These are phyloP conservation scores for Gigaspora rosea DNA, from an alignment of 192 early-diverging fungal species.

Conservation along the genomic window DNA sequence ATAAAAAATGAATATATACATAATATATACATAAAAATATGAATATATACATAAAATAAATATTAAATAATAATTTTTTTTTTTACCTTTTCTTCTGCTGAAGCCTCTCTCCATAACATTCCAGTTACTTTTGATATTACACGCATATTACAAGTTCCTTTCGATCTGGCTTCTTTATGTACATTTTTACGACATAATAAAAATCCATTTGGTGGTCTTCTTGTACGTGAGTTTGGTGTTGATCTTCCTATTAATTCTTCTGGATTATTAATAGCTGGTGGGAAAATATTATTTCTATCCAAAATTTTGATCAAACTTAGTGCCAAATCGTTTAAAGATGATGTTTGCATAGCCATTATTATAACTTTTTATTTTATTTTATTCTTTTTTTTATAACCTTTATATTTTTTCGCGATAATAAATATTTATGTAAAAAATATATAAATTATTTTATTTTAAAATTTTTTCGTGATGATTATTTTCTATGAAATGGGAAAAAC, in stretches of 20 bases:
- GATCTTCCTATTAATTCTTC: background rate
- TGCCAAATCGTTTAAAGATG: background rate
- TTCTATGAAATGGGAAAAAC: too few species aligned
- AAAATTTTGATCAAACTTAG: background rate
- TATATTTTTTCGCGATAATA: too few species aligned
- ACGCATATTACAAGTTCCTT: slow-evolving; percentile 4
- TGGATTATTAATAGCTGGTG: slow-evolving; percentile 3
- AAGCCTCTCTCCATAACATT: slow-evolving; percentile 7
- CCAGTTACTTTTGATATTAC: slow-evolving; percentile 7
- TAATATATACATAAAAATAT: too few species aligned
- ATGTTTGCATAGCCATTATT: background rate
- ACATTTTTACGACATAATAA: slow-evolving; percentile 22
- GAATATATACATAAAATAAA: too few species aligned
- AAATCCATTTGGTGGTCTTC: slow-evolving; percentile 11
- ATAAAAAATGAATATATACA: too few species aligned
- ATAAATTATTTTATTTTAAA: too few species aligned
- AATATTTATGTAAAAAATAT: too few species aligned
- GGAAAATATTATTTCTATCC: background rate
- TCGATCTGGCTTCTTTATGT: background rate
- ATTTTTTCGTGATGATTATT: too few species aligned
- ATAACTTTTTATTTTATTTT: too few species aligned
- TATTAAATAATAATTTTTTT: too few species aligned
- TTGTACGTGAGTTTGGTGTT: background rate
- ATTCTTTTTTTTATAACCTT: too few species aligned
- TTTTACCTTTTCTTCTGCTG: background rate